A percentile compares a stretch with the other conserved stretches of the same genome.
Conservation (phyloP, 2,329 filamentous ascomycete species). For the Verticillium isaacii region DNA sequence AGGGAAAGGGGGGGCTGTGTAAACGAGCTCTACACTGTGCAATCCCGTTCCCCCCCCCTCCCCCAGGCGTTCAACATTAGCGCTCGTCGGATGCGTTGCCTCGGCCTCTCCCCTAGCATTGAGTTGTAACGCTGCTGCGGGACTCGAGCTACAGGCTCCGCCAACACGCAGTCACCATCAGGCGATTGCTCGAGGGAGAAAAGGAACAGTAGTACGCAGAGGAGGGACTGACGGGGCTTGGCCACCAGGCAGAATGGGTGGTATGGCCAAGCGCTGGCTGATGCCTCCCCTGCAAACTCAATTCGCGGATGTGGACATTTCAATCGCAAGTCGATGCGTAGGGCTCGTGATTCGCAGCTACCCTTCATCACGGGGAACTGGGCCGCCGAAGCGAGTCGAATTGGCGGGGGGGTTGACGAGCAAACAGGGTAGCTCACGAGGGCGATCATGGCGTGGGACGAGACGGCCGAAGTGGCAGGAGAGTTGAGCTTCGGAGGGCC, state of each 20-base stretch:
- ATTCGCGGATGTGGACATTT: neutral
- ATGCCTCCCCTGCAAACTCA: neutral
- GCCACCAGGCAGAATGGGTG: neutral
- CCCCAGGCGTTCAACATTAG: no score
- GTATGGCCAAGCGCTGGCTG: neutral
- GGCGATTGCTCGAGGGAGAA: neutral
- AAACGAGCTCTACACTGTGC: no score
- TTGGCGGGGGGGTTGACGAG: neutral
- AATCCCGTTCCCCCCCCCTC: no score
- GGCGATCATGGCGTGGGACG: neutral
- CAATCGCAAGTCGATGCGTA: neutral
- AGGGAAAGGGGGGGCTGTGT: neutral
- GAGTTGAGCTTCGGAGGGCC: no score
- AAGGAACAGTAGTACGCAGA: neutral
- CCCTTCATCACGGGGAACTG: neutral
- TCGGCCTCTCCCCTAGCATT: no score
- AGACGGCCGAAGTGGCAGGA: no score
- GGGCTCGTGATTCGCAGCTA: neutral
- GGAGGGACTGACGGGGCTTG: neutral
- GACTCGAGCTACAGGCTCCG: neutral
- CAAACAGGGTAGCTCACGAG: neutral
- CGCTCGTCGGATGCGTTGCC: no score
- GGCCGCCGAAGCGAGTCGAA: neutral
- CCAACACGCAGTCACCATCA: neutral
- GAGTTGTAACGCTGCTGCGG: no score